These are phyloP conservation scores for Solanum chiquidenum DNA, from an alignment of 257 asterid genomes.

Conservation along the genomic window DNA sequence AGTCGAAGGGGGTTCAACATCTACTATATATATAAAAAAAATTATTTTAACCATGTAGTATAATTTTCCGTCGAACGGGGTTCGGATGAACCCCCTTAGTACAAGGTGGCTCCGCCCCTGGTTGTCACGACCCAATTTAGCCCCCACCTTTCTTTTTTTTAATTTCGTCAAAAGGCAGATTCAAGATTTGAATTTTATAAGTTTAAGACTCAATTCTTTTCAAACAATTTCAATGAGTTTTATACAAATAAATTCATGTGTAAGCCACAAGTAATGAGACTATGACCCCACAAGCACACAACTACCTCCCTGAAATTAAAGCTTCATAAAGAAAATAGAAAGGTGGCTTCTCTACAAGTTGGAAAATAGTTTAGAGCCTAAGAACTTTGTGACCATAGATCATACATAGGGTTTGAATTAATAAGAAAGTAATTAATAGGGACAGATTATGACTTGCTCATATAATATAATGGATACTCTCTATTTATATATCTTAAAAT, in stretches of 20 bases:
- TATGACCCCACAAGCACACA: neutral
- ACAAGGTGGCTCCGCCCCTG: too few species aligned
- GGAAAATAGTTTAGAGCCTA: neutral
- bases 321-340: neutral
- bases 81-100: too few species aligned
- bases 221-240: too few species aligned
- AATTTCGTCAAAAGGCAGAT: neutral
- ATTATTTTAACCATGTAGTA: too few species aligned
- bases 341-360: neutral
- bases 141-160: too few species aligned
- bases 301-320: neutral
- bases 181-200: neutral
- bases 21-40: too few species aligned
- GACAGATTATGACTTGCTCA: neutral
- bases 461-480: neutral
- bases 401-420: neutral
- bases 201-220: too few species aligned
- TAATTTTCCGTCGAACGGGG: too few species aligned
- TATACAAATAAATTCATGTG: too few species aligned
- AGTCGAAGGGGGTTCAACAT: too few species aligned
- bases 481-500: neutral
- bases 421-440: neutral
- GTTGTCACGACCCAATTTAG: too few species aligned
- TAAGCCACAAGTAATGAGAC: too few species aligned
- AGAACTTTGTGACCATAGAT: neutral